Evolutionary conservation across 2,329 filamentous ascomycete genomes (phyloP), one percentile per base, ranked within the genome.

Genomic region (Harringtonia lauricola): DNA sequence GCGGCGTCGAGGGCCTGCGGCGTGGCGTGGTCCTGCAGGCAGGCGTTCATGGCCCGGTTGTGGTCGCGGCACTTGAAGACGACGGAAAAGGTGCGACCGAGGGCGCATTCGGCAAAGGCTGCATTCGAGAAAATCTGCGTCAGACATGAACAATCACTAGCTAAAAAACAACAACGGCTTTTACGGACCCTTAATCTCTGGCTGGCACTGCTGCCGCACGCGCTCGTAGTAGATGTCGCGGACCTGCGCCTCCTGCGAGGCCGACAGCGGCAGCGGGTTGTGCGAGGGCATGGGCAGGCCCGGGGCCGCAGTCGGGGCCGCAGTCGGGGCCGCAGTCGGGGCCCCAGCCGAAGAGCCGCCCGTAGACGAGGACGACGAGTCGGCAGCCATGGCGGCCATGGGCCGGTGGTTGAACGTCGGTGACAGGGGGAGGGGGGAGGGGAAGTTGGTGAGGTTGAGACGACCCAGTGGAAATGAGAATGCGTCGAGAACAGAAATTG

Each of bases 101-200:
- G 73, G 42, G 89, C 89, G 71, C 92, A 98, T 52, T 83, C 80
- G 46, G 92, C 92, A 61, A 98, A 98, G 49, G 84, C 90, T 95
- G 54, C 29, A 41, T 42, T 21, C 2, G n/a, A 13, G 8, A 31
- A n/a, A n/a, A 42, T 13, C 8, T 14, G 13, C 30, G 13, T 13
- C 5, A 13, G 8, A 9, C 39, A 36, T 10, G 9, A 22, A 36
- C 4, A 7, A 36, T 18, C 14, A 18, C 18, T 4, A 36, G 34
- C 18, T 7, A 9, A 21, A 21, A 36, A 36, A 17, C n/a, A 36
- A 18, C 8, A 34, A n/a, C 31, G n/a, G 31, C 31, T 9, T 8
- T 19, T 7, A 54, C 61, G 40, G 54, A 86, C 84, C 79, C 66
- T 85, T 84, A 45, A 92, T 89, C 58, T 90, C 84, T 0, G 77